These are phyloP conservation scores for Penicillium roqueforti DNA, from an alignment of 495 filamentous ascomycete species.

Conservation along the genomic window DNA sequence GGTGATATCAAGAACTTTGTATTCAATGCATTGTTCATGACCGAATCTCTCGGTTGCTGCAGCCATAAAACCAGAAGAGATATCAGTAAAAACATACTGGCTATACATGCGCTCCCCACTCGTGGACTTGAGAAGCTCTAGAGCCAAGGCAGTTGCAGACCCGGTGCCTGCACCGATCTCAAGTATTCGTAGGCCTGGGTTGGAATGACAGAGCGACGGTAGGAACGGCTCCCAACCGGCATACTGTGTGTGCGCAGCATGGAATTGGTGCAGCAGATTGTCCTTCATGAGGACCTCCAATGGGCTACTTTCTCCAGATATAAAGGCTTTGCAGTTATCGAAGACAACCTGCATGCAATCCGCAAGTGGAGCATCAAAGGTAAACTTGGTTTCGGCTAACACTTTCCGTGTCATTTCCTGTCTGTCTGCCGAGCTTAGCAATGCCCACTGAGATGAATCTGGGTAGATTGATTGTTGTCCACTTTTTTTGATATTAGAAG, in stretches of 20 bases:
- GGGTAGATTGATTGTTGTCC: neutral
- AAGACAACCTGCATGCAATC: constrained; percentile 3
- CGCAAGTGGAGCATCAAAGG: constrained; percentile 3
- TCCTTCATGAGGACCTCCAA: constrained; percentile 29
- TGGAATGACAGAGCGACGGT: constrained; percentile 29
- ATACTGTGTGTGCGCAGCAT: constrained; percentile 15
- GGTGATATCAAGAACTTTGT: constrained; percentile 30
- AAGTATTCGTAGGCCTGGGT: constrained; percentile 38
- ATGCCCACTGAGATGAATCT: neutral
- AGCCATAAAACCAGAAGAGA: constrained; percentile 46
- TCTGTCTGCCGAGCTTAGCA: neutral
- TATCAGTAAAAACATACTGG: constrained; percentile 31
- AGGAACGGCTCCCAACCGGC: constrained; percentile 16
- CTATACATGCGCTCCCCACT: constrained; percentile 5
- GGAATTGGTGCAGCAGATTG: constrained; percentile 21
- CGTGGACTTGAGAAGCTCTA: constrained; percentile 23
- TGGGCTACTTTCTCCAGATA: constrained; percentile 12
- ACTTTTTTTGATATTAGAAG: neutral
- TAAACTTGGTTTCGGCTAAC: neutral
- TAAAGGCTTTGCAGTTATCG: neutral
- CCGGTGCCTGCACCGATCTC: constrained; percentile 49
- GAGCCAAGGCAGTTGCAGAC: constrained; percentile 20
- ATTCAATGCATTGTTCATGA: constrained; percentile 37
- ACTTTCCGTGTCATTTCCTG: neutral
- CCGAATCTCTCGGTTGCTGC: constrained; percentile 42